phyloP scores from a whole-genome alignment of 108 stramenopile species.

The Phaeodactylum tricornutum region DNA sequence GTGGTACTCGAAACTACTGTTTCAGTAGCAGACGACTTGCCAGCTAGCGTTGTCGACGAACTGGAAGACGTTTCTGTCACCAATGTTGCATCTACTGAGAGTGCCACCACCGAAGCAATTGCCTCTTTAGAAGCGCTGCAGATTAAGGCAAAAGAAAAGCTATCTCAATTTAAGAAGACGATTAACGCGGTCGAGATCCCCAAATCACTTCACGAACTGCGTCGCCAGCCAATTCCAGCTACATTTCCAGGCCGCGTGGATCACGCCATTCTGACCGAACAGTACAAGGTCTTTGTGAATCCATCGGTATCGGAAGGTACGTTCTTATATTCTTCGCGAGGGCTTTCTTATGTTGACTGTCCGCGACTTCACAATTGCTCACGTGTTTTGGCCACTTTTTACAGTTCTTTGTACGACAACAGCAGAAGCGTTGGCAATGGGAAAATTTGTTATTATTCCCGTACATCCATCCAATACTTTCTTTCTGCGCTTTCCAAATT shows the following conservation, averaged over 20 bases:
- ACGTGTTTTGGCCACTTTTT: too few relatives aligned
- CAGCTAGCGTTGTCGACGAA: too few relatives aligned
- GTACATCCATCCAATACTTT: constrained; percentile 64
- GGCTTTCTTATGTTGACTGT: too few relatives aligned
- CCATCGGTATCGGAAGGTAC: constrained; percentile 73
- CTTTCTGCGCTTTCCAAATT: constrained; percentile 68
- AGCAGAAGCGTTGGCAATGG: constrained; percentile 69
- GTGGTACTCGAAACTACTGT: background rate
- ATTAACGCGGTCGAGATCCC: too few relatives aligned
- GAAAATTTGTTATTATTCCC: constrained; percentile 72
- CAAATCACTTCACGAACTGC: too few relatives aligned
- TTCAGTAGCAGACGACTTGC: too few relatives aligned
- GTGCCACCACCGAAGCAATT: background rate
- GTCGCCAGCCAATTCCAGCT: constrained; percentile 61
- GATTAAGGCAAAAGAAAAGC: background rate
- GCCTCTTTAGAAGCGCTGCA: background rate
- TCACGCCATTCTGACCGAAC: constrained; percentile 39
- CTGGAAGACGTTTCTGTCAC: background rate
- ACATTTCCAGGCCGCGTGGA: constrained; percentile 65
- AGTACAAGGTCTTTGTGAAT: constrained; percentile 76
- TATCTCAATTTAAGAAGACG: background rate
- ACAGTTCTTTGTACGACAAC: constrained; percentile 83
- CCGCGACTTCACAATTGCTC: too few relatives aligned
- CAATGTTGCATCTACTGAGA: background rate
- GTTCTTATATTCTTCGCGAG: too few relatives aligned